Evolutionary conservation across 805 yeast genomes (phyloP).

Genomic region (Saccharomycopsis sp.): DNA sequence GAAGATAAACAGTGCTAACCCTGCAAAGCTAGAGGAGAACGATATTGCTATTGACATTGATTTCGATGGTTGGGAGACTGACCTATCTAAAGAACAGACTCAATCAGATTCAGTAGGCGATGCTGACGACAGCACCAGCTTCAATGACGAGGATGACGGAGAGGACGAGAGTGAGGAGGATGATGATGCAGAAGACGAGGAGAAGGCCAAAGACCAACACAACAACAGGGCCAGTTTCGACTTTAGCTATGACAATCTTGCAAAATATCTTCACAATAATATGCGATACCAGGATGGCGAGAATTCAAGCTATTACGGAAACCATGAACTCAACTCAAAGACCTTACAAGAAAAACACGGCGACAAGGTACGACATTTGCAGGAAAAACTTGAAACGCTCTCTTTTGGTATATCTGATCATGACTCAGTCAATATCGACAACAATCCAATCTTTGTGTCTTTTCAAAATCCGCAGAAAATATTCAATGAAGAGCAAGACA

Average conservation of each 20-base stretch:
- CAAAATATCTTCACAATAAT: not conserved
- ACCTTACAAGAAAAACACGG: not conserved
- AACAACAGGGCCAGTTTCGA: too few relatives aligned
- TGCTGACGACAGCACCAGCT: not conserved
- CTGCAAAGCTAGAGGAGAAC: not conserved
- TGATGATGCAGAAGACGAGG: constrained; percentile 1
- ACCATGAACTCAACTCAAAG: not conserved
- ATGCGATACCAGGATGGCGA: too few relatives aligned
- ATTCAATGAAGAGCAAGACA: not conserved
- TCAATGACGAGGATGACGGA: not conserved
- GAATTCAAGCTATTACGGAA: not conserved
- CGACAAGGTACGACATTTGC: not conserved
- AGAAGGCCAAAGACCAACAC: constrained; percentile 1
- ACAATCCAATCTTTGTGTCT: not conserved
- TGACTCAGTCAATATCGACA: not conserved
- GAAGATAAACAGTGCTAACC: not conserved
- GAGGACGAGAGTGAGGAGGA: constrained; percentile 3
- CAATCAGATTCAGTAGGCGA: not conserved
- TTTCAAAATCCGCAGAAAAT: not conserved
- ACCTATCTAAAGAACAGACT: not conserved
- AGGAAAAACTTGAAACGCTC: not conserved
- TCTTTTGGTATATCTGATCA: too few relatives aligned
- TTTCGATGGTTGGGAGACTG: constrained; percentile 16
- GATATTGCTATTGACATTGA: constrained; percentile 8
- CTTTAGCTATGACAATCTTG: not conserved